Base-by-base conservation (phyloP, 1,284 basidiomycete genomes). In the Sphagnurus paluster region DNA sequence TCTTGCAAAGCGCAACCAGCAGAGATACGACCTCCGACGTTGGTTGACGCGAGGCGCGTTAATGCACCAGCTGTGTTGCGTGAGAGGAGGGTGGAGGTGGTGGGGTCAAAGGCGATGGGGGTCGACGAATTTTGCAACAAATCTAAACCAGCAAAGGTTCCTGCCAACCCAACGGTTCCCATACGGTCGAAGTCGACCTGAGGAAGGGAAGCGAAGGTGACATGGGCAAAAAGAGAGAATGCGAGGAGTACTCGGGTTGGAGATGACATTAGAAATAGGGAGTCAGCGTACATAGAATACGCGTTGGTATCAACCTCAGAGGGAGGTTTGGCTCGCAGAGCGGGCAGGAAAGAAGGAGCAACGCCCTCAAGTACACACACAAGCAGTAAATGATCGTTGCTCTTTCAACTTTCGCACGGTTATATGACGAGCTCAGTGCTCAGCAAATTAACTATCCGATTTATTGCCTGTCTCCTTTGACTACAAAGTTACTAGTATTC, bases 171-270 rank as follows among this genome's bases (percentile, higher is more conserved):
- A 47, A 97, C 93, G 46, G 76, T 83, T 53, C 93, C 93, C 89
- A 96, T 94, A 50, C 87, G 85, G 60, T 87, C 76, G 66, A 91
- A 96, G 70, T 97, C 92, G 68, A 97, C 82, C 58, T 82, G 76
- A 26, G 93, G 93, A 37, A 89, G 68, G 40, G 79, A 69, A 10
- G 87, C 83, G 51, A 72, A 68, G 47, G 68, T 80, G 61, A 64
- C 61, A 66, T 66, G 54, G 46, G 56, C 41, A 44, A 64, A 52
- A 35, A 67, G 39, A 50, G 56, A 54, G 56, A 66, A 53, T 37
- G 52, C 34, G 53, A 68, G 53, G 48, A 67, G 54, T 51, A 50
- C 29, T 38, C 29, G 46, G 36, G 42, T 47, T 16, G 42, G 36
- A 11, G 43, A 36, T 25, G 48, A 37, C 51, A 59, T 53, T 44